These are phyloP conservation scores for Aureobasidium sp. DNA, from an alignment of 2,329 filamentous ascomycete genomes.

Conservation along the genomic window DNA sequence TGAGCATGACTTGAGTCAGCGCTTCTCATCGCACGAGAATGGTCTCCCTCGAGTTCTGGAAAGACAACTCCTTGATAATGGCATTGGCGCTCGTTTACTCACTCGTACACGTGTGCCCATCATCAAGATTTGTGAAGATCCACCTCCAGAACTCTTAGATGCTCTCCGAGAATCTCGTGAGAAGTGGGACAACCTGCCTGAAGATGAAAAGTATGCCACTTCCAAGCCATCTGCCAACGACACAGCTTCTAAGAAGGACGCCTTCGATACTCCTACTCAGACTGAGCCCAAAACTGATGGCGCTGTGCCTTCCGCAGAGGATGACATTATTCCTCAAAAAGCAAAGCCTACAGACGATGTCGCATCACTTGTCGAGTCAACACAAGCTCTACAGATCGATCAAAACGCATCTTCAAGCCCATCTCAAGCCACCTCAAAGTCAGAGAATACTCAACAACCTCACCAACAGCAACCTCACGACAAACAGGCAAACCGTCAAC, in stretches of 20 bases:
- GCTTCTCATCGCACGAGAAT: conserved; percentile 38
- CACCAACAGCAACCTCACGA: not conserved
- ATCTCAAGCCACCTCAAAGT: not conserved
- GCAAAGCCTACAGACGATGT: not conserved
- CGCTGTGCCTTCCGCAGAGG: not conserved
- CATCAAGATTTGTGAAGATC: conserved; percentile 73
- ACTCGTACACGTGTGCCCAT: conserved; percentile 77
- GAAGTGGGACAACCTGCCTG: conserved; percentile 59
- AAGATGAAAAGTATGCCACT: conserved; percentile 35
- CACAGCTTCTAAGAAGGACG: not conserved
- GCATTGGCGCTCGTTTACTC: conserved; percentile 68
- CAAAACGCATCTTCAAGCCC: not conserved
- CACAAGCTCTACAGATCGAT: conserved; percentile 3
- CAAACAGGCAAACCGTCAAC: conserved; percentile 12
- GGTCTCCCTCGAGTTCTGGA: conserved; percentile 66
- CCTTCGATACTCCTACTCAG: not conserved
- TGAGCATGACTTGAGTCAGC: conserved; percentile 17
- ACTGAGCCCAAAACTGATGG: not conserved
- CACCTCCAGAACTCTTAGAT: conserved; percentile 50
- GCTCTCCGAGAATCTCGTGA: conserved; percentile 56
- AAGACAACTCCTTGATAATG: conserved; percentile 61
- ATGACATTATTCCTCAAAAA: not conserved
- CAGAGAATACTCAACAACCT: not conserved
- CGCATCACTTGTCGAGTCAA: not conserved
- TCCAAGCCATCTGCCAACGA: conserved; percentile 14